A percentile compares a stretch with the other conserved stretches of the same genome.
These are phyloP conservation scores for Amylocystis lapponica DNA, from an alignment of 768 basidiomycete species.

Conservation along the genomic window DNA sequence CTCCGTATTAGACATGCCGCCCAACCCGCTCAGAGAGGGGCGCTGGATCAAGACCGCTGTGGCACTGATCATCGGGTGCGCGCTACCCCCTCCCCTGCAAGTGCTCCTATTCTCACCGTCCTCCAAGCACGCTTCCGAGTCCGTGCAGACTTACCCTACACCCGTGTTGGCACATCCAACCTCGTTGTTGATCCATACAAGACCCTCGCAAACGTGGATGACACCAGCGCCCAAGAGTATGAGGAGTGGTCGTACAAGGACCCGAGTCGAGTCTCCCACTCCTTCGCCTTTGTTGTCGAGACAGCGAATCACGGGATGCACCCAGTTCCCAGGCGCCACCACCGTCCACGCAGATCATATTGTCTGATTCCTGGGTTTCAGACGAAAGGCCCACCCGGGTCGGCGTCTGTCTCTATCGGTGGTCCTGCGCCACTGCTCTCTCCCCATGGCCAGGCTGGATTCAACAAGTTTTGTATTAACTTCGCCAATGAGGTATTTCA, in stretches of 20 bases:
- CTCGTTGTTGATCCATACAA: slow-evolving; percentile 85
- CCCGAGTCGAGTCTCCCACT: too few species aligned
- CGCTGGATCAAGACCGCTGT: slow-evolving; percentile 68
- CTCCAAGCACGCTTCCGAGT: slow-evolving; percentile 84
- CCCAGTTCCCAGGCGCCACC: slow-evolving; percentile 51
- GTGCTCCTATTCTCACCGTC: slow-evolving; percentile 75
- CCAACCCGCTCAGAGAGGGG: slow-evolving; percentile 65
- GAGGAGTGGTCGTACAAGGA: slow-evolving; percentile 80
- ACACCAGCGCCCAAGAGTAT: slow-evolving; percentile 78
- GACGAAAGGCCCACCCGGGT: slow-evolving; percentile 59
- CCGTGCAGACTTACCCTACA: slow-evolving; percentile 82
- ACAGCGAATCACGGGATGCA: slow-evolving; percentile 75
- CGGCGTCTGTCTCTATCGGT: slow-evolving; percentile 55
- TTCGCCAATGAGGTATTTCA: slow-evolving; percentile 81
- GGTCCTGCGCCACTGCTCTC: slow-evolving; percentile 63
- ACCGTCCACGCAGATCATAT: slow-evolving; percentile 60
- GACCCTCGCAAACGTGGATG: slow-evolving; percentile 73
- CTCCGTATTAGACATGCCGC: slow-evolving; percentile 50
- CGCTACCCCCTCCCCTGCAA: slow-evolving; percentile 77
- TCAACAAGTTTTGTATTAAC: slow-evolving; percentile 85
- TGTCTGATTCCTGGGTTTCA: slow-evolving; percentile 85
- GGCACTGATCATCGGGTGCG: slow-evolving; percentile 71
- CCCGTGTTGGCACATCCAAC: slow-evolving; percentile 64
- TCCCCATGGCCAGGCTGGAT: slow-evolving; percentile 72
- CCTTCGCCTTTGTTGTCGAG: slow-evolving; percentile 82